Evolutionary conservation across 176 grass and related monocot species (phyloP), one percentile per base, ranked within the genome.

Genomic region (Paspalum notatum): DNA sequence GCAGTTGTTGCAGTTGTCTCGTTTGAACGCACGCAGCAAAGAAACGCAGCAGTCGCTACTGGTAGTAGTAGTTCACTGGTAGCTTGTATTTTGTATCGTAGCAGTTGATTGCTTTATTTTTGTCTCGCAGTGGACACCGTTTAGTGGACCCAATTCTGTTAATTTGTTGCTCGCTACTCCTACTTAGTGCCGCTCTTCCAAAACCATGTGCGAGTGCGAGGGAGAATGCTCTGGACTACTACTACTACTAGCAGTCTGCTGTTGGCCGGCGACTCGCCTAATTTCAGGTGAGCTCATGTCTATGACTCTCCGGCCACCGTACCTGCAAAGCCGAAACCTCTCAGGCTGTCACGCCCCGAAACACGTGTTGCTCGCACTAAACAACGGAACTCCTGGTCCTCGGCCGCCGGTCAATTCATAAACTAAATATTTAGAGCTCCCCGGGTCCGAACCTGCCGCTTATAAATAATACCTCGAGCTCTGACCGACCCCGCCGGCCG

Each of bases 301-400:
- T 52, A 2, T 12, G n/a, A 24, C 44, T 46, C 44, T 46, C n/a
- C 20, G 20, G 20, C 53, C 17, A 56, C 9, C 16, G 49, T 13
- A 66, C 20, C 8, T 67, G 64, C 38, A 16, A 17, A 43, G 6
- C 63, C 16, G 63, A 43, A 9, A 20, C 8, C 1, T 3, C 22
- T 37, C 9, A n/a, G n/a, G n/a, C 13, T 5, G 72, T 58, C 72
- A 13, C 53, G 71, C 1, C 38, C 61, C 17, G 4, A 16, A 42
- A 20, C 52, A 57, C 72, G 53, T 59, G 72, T 42, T 42, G 17
- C 17, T 75, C 38, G 72, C 4, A 44, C 20, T 59, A 57, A 75
- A 75, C 54, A 72, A 2, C 12, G 0, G 12, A 22, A 26, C 25
- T 58, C 24, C n/a, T 6, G 53, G 72, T 44, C 7, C 53, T 24